Evolutionary conservation across 768 basidiomycete genomes (phyloP).

Genomic region (Solioccasus polychromus): DNA sequence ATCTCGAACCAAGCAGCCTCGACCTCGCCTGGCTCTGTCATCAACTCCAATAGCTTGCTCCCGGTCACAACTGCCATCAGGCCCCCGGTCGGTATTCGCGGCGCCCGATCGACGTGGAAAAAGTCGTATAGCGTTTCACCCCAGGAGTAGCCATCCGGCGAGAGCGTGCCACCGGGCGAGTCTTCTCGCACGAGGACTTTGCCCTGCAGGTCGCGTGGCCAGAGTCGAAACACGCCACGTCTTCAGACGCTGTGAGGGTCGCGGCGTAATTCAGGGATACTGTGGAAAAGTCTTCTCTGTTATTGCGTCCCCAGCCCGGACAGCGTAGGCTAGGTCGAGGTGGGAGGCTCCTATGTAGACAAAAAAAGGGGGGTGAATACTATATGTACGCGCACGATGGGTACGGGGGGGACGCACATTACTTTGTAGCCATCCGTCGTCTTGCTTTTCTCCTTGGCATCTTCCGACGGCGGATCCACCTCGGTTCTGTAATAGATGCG

Average conservation of each 20-base stretch:
- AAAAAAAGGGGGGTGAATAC: too few relatives aligned
- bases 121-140: conserved; percentile 29
- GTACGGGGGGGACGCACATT: neutral
- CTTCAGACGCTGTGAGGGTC: neutral
- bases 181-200: neutral
- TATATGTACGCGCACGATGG: neutral
- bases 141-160: conserved; percentile 24
- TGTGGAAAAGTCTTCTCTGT: conserved; percentile 3
- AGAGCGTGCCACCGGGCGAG: conserved; percentile 11
- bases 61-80: conserved; percentile 12
- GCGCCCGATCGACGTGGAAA: conserved; percentile 12
- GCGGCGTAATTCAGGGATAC: neutral
- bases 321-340: neutral
- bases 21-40: conserved; percentile 17
- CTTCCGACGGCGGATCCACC: neutral
- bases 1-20: conserved; percentile 14
- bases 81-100: accelerated
- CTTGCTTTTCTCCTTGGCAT: conserved; percentile 1
- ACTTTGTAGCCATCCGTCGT: neutral
- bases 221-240: conserved; percentile 21
- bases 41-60: conserved; percentile 15
- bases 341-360: neutral
- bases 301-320: conserved; percentile 9
- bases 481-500: neutral
- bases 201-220: conserved; percentile 26